These are phyloP conservation scores for Coemansia sp. DNA, from an alignment of 192 early-diverging fungal genomes.

Conservation along the genomic window DNA sequence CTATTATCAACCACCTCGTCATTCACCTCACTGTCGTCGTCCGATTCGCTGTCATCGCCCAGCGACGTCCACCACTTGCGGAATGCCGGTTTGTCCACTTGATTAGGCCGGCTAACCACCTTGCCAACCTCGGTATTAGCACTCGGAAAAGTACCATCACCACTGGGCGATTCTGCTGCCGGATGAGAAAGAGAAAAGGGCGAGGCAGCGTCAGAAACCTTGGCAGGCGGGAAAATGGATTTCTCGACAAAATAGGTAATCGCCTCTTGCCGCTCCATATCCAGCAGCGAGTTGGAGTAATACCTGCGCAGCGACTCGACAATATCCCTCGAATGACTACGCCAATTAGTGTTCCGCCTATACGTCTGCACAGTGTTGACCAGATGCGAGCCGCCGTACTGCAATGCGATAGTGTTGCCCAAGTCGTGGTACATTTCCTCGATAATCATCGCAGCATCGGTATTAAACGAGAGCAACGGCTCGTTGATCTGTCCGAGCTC, in stretches of 20 bases:
- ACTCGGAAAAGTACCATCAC: neutral
- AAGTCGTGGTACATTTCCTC: conserved; percentile 98
- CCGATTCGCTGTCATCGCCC: conserved; percentile 18
- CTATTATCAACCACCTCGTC: conserved; percentile 22
- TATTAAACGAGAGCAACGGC: conserved; percentile 86
- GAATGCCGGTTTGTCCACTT: conserved; percentile 45
- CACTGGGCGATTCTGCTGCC: neutral
- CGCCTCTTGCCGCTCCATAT: conserved; percentile 96
- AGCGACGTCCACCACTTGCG: conserved; percentile 48
- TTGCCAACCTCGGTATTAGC: conserved; percentile 2
- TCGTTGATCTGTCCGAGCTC: conserved; percentile 83
- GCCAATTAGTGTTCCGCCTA: conserved; percentile 92
- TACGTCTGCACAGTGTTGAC: conserved; percentile 99
- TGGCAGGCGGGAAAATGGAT: conserved; percentile 22
- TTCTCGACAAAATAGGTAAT: conserved; percentile 84
- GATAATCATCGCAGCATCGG: conserved; percentile 89
- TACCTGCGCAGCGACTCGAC: conserved; percentile 92
- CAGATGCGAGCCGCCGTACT: conserved; percentile 97
- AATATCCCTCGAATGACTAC: conserved; percentile 94
- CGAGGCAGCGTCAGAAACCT: neutral
- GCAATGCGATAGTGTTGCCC: conserved; percentile 94
- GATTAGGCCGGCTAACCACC: conserved; percentile 30
- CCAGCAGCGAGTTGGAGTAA: conserved; percentile 94
- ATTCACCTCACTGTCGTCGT: conserved; percentile 10
- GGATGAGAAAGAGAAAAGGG: neutral